Base-by-base conservation (phyloP, 768 basidiomycete genomes). In the Suillus subaureus region DNA sequence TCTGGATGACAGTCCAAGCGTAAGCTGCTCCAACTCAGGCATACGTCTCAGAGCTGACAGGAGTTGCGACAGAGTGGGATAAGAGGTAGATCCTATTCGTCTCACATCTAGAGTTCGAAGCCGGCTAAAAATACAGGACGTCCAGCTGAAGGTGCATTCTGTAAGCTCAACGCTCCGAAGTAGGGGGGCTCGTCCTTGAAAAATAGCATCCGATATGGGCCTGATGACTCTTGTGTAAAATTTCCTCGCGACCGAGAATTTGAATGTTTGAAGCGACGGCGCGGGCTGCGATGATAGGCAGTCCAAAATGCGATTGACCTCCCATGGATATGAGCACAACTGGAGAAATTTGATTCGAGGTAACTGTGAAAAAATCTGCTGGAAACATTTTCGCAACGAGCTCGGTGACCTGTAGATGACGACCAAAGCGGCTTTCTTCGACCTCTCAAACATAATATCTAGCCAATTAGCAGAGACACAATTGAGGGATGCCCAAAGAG, bases 401-500 rank as follows among this genome's bases (percentile, higher is more conserved):
- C 26, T 26, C 67, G 74, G 61, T 70, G 73, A 56, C 81, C 62
- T 56, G 72, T 66, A 45, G 80, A 71, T 75, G 23, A 75, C 61
- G 35, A 65, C 66, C 58, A 75, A 54, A 47, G 77, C 73, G 16
- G 78, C 77, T 70, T 71, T 78, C 68, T 81, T 84, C 4, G 84
- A 85, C 26, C 84, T 77, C 49, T 70, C 73, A 28, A 85, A 65
- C 75, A 85, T 80, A 67, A 80, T 81, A 61, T 78, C 73, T n/a
- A 77, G 77, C 80, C 82, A 82, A 45, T 66, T 68, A 11, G 73
- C 74, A 40, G 74, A 75, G 13, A 68, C 69, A 49, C 81, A 79
- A 1, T 11, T 11, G 52, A 90, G 76, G 31, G 63, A 73, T 16
- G 84, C 84, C 89, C 89, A 91, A 21, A 90, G 79, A 11, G 78